These are phyloP conservation scores for Helicostylum pulchrum DNA, from an alignment of 192 early-diverging fungal genomes.

Conservation along the genomic window DNA sequence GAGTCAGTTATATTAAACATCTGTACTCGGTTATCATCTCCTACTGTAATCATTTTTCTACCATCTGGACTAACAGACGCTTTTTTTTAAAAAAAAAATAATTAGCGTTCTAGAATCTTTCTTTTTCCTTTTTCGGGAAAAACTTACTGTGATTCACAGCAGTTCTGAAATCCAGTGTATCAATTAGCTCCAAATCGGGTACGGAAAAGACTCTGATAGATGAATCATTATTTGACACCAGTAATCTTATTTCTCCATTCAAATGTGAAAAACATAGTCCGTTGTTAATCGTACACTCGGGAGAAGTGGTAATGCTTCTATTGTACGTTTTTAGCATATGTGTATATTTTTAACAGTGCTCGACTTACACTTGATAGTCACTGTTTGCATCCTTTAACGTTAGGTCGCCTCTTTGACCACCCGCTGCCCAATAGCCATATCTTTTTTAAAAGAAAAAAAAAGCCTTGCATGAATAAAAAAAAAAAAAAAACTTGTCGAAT, in stretches of 20 bases:
- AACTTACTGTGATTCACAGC: constrained; percentile 79
- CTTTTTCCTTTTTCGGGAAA: neutral
- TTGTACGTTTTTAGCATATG: neutral
- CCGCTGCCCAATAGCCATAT: constrained; percentile 80
- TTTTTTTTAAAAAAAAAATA: constrained; percentile 14
- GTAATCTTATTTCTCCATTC: constrained; percentile 58
- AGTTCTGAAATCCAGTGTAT: constrained; percentile 78
- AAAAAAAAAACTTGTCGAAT: neutral
- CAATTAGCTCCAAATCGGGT: constrained; percentile 71
- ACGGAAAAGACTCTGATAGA: constrained; percentile 87
- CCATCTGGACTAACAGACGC: constrained; percentile 91
- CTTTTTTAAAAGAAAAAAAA: neutral
- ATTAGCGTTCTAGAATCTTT: neutral
- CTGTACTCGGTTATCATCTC: constrained; percentile 84
- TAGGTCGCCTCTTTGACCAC: constrained; percentile 86
- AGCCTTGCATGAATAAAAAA: neutral
- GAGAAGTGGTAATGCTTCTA: constrained; percentile 49
- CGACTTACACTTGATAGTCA: constrained; percentile 49
- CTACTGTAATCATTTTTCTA: constrained; percentile 86
- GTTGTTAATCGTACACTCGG: constrained; percentile 85
- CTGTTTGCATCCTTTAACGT: constrained; percentile 64
- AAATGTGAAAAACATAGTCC: constrained; percentile 67
- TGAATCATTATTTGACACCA: constrained; percentile 94
- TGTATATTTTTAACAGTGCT: neutral
- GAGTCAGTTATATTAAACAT: constrained; percentile 72